Base-by-base conservation (phyloP, 805 yeast genomes). In the Sugiyamaella americana region DNA sequence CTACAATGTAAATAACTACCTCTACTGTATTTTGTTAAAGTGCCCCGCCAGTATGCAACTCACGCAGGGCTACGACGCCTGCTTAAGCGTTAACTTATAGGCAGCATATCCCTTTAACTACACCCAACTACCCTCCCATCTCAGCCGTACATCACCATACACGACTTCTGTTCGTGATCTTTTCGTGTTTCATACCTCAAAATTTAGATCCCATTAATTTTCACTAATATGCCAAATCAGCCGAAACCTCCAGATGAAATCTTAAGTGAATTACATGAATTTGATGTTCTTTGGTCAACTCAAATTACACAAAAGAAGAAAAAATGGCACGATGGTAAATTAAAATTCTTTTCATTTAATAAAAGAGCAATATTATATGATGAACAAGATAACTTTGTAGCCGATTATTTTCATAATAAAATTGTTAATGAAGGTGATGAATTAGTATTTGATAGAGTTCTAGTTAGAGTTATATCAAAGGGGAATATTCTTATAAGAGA, bases 281-380 rank as follows among this genome's bases (percentile, higher is more conserved):
- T 49, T 42, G 56, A 55, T 30, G 66, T 56, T 2, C 46, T 67
- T 43, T 67, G 61, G 60, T 62, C 71, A 10, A 46, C 63, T 1
- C 59, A 66, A 22, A 41, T 65, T 26, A 54, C 57, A 8, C 69
- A 67, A 52, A 67, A 67, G 48, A 55, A 53, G 30, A 67, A 67
- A 46, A 51, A 50, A 40, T 67, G 71, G 71, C 53, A 61, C 47
- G 71, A 67, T 41, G 71, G 71, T 1, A 45, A 37, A 5, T 48
- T 63, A 22, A 56, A 51, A 18, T 52, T 61, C 39, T 54, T 58
- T 42, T 29, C 39, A 3, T 50, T 54, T 46, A 56, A 58, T 45
- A 43, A 44, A 20, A 54, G 62, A n/a, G 54, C 60, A 11, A 46
- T 58, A 41, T 53, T 66, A 8, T 50, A 53, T 32, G 65, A 66